These are phyloP conservation scores for Globisporangium camurandrum DNA, from an alignment of 352 stramenopile species.

Conservation along the genomic window DNA sequence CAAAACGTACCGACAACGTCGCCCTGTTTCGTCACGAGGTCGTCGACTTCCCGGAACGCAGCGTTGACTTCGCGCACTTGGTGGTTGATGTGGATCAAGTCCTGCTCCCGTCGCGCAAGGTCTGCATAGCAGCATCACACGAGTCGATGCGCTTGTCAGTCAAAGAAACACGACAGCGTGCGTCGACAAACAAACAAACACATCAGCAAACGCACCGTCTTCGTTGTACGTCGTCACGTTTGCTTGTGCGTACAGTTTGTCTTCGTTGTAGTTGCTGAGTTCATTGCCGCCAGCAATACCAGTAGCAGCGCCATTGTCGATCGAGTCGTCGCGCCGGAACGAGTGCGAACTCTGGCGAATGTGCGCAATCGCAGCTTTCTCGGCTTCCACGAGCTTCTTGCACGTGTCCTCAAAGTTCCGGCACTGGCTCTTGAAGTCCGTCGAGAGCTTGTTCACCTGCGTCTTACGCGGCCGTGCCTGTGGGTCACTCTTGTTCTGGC, in stretches of 20 bases:
- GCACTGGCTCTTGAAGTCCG: constrained; percentile 58
- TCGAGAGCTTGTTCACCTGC: constrained; percentile 44
- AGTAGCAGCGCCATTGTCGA: constrained; percentile 13
- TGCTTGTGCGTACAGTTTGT: constrained; percentile 58
- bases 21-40: constrained; percentile 51
- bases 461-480: constrained; percentile 34
- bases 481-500: constrained; percentile 15
- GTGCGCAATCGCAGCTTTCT: constrained; percentile 37
- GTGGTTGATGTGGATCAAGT: constrained; percentile 70
- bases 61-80: constrained; percentile 61
- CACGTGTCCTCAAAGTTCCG: constrained; percentile 53
- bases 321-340: constrained; percentile 35
- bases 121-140: no score
- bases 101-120: constrained; percentile 47
- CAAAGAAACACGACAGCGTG: no score
- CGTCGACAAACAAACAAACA: constrained; percentile 8
- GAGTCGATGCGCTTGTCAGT: no score
- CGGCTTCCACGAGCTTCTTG: constrained; percentile 33
- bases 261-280: constrained; percentile 54
- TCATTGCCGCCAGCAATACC: constrained; percentile 11
- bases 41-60: constrained; percentile 56
- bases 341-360: constrained; percentile 42
- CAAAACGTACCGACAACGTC: constrained; percentile 56
- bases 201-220: constrained; percentile 29
- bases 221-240: constrained; percentile 59